phyloP scores from a whole-genome alignment of 129 eudicot genomes.

The Flaveria brownii region DNA sequence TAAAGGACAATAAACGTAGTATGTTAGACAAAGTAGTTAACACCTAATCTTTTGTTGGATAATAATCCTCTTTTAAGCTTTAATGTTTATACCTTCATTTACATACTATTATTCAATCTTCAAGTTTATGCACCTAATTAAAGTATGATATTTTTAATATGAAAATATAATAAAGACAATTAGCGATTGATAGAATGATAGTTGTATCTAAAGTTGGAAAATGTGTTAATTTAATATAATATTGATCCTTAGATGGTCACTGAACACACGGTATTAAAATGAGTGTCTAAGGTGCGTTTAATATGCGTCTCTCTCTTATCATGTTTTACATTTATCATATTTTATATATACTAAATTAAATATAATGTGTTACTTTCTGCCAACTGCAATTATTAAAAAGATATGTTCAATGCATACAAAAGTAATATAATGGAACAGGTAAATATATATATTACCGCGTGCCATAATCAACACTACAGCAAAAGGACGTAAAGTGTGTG shows the following conservation, averaged over 20 bases:
- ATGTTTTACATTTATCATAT: too few species aligned
- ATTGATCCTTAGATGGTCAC: neutral
- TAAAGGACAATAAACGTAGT: slow-evolving; percentile 7
- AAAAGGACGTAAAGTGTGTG: too few species aligned
- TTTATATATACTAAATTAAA: too few species aligned
- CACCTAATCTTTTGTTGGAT: slow-evolving; percentile 27
- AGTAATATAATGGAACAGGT: neutral
- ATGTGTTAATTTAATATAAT: neutral
- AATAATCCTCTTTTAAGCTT: neutral
- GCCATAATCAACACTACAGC: too few species aligned
- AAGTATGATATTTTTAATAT: neutral
- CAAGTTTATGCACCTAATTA: neutral
- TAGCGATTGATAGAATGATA: slow-evolving; percentile 8
- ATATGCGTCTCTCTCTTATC: too few species aligned
- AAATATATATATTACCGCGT: too few species aligned
- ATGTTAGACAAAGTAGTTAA: slow-evolving; percentile 16
- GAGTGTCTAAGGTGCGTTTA: too few species aligned
- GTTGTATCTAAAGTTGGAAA: neutral
- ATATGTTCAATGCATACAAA: neutral
- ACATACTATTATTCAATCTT: slow-evolving; percentile 4
- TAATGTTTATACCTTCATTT: neutral
- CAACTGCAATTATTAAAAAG: neutral
- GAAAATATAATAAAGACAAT: slow-evolving; percentile 1
- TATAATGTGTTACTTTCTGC: too few species aligned
- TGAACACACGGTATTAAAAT: too few species aligned